Conservation (phyloP, 768 basidiomycete genomes). For the Strobilomyces dryophilus region DNA sequence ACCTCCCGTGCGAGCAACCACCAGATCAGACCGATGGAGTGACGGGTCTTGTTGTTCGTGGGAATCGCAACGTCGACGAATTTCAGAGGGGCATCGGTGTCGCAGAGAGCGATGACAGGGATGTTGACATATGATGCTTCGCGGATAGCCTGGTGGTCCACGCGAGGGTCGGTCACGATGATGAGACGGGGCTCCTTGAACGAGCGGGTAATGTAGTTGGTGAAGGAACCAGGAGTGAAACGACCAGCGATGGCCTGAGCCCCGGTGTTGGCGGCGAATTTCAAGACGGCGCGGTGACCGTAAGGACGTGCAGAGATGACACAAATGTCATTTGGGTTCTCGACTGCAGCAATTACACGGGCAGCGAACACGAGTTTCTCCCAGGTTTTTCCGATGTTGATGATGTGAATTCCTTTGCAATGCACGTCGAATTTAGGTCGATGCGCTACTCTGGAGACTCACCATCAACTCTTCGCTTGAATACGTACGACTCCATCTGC, state of each 20-base stretch:
- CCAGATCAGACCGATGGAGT: conserved; percentile 96
- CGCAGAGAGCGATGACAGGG: conserved; percentile 98
- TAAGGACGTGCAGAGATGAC: conserved; percentile 98
- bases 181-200: conserved; percentile 99
- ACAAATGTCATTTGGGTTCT: conserved; percentile 97
- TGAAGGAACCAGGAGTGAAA: conserved; percentile 98
- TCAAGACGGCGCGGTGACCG: conserved; percentile 98
- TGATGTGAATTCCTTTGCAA: conserved; percentile 80
- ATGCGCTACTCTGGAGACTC: conserved; percentile 29
- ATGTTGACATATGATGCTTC: conserved; percentile 99
- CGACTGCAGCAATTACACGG: conserved; percentile 93
- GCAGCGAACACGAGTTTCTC: conserved; percentile 99
- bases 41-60: conserved; percentile 98
- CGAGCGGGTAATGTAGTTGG: conserved; percentile 99
- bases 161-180: conserved; percentile 97
- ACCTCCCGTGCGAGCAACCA: conserved; percentile 98
- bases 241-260: conserved; percentile 98
- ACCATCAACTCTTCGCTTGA: conserved; percentile 96
- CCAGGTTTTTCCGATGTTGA: conserved; percentile 99
- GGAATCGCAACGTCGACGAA: conserved; percentile 99
- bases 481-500: conserved; percentile 98
- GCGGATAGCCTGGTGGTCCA: conserved; percentile 99
- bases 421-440: conserved; percentile 13
- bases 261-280: conserved; percentile 96
- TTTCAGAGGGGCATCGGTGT: conserved; percentile 96